These are phyloP conservation scores for Gastrolobium villosum DNA, from an alignment of 306 rosid species.

Conservation along the genomic window DNA sequence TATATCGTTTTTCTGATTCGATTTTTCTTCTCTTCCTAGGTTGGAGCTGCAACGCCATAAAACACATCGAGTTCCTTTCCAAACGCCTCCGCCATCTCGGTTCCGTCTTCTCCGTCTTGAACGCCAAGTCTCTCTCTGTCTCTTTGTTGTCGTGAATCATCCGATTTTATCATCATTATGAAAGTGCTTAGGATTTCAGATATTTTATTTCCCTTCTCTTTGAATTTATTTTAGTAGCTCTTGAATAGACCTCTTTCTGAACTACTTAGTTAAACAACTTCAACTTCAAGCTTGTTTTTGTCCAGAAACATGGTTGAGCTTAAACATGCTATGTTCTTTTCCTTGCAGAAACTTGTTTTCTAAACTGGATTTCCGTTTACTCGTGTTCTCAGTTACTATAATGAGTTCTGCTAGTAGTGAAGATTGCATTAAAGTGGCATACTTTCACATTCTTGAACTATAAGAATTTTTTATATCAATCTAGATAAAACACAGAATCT, in stretches of 20 bases:
- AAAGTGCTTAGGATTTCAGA: neutral
- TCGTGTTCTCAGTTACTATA: neutral
- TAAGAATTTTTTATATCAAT: neutral
- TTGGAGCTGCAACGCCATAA: slow-evolving; percentile 81
- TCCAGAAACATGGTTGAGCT: neutral
- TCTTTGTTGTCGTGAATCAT: neutral
- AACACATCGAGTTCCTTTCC: slow-evolving; percentile 68
- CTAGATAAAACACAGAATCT: neutral
- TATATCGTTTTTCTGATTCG: neutral
- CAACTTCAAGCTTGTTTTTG: neutral
- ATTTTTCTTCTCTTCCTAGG: slow-evolving; percentile 49
- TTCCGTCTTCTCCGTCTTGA: slow-evolving; percentile 72
- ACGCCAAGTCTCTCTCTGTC: slow-evolving; percentile 74
- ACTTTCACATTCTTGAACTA: neutral
- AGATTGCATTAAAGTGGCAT: slow-evolving; percentile 9
- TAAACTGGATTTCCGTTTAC: neutral
- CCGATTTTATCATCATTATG: slow-evolving; percentile 3
- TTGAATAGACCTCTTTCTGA: neutral
- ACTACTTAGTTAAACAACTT: neutral
- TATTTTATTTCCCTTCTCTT: neutral
- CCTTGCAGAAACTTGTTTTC: neutral
- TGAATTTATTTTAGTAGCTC: neutral
- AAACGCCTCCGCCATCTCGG: slow-evolving; percentile 73
- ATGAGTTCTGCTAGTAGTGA: slow-evolving; percentile 12
- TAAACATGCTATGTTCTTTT: neutral